These are phyloP conservation scores for Neonectria punicea DNA, from an alignment of 2,329 filamentous ascomycete species.

Conservation along the genomic window DNA sequence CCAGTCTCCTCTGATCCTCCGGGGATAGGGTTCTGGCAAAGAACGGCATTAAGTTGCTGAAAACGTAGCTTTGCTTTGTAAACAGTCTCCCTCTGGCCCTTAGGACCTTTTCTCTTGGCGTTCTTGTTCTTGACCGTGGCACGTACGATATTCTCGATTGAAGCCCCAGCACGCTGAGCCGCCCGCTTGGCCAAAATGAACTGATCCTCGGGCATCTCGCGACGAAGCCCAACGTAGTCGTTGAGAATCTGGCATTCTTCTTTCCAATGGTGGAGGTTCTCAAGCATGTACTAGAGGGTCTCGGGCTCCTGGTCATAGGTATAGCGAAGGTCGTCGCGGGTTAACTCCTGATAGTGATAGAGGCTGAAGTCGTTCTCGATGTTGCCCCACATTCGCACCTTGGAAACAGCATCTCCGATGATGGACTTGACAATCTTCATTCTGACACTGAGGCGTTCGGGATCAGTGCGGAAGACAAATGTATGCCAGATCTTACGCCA, in stretches of 20 bases:
- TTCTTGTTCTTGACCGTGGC: too few relatives aligned
- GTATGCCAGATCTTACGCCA: slow-evolving; percentile 32
- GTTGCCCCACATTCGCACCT: slow-evolving; percentile 29
- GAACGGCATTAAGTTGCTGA: not conserved
- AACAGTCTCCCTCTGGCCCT: too few relatives aligned
- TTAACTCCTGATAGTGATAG: slow-evolving; percentile 12
- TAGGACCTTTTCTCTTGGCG: too few relatives aligned
- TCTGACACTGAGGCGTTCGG: not conserved
- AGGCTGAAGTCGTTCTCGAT: slow-evolving; percentile 27
- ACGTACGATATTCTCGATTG: too few relatives aligned
- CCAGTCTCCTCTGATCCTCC: not conserved
- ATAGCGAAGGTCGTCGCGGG: slow-evolving; percentile 14
- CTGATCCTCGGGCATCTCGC: not conserved
- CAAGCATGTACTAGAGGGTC: slow-evolving; percentile 16
- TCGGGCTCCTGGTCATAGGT: slow-evolving; percentile 26
- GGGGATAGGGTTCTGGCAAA: not conserved
- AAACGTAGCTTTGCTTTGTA: too few relatives aligned
- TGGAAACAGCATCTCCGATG: not conserved
- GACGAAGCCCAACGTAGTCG: slow-evolving; percentile 31
- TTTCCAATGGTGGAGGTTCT: slow-evolving; percentile 11
- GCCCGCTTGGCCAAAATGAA: slow-evolving; percentile 22
- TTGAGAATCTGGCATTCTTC: slow-evolving; percentile 30
- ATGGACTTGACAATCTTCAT: not conserved
- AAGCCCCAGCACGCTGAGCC: slow-evolving; percentile 22
- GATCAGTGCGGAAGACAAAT: slow-evolving; percentile 10